Evolutionary conservation across 768 basidiomycete species (phyloP).

Genomic region (Boletus pseudo-olivaceus): DNA sequence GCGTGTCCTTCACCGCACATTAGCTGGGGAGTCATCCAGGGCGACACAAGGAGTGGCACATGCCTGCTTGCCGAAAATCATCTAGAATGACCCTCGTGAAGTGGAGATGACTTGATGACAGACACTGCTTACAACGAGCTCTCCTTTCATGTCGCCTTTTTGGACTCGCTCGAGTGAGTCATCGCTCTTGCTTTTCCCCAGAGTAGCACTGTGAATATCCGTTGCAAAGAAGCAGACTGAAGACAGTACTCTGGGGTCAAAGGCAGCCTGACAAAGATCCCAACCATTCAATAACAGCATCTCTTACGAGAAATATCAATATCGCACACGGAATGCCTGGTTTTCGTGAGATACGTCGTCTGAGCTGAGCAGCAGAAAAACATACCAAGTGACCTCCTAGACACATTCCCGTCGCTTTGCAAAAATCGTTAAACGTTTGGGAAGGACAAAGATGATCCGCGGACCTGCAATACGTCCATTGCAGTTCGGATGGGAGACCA

Average conservation of each 20-base stretch:
- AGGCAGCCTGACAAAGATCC: constrained; percentile 61
- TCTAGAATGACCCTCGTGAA: constrained; percentile 38
- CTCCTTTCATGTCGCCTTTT: constrained; percentile 81
- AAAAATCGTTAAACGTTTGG: constrained; percentile 2
- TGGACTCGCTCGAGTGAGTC: constrained; percentile 72
- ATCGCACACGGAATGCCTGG: constrained; percentile 51
- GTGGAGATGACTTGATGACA: neutral
- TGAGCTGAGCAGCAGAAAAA: constrained; percentile 1
- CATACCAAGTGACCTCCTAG: constrained; percentile 80
- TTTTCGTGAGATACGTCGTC: neutral
- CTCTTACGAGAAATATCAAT: neutral
- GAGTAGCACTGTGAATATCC: constrained; percentile 83
- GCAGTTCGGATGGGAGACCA: constrained; percentile 73
- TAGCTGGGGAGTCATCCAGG: neutral
- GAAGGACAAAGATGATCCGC: constrained; percentile 13
- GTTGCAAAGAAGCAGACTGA: constrained; percentile 95
- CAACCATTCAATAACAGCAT: neutral
- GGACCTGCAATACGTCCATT: constrained; percentile 86
- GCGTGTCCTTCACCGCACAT: constrained; percentile 64
- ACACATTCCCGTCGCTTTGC: constrained; percentile 83
- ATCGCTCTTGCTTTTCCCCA: constrained; percentile 82
- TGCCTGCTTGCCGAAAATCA: constrained; percentile 96
- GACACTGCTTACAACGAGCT: constrained; percentile 62
- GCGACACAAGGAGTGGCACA: constrained; percentile 2
- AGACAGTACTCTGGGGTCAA: constrained; percentile 78